A percentile compares a stretch with the other conserved stretches of the same genome.
Conservation (phyloP, 345 rosid genomes). For the Populus simonii region DNA sequence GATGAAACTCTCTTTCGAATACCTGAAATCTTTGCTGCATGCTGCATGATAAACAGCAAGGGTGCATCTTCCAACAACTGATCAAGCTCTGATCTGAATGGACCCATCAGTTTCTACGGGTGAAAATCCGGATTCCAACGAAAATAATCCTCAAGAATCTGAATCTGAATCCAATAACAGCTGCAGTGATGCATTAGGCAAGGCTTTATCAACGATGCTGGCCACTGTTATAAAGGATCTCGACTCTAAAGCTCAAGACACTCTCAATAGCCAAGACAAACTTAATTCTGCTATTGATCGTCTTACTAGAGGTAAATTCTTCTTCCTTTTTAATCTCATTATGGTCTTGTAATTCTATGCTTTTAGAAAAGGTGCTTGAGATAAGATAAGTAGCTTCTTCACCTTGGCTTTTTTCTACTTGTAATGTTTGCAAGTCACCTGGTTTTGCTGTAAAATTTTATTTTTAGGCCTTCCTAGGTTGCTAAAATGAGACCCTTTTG, state of each 20-base stretch:
- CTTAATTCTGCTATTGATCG: slow-evolving; percentile 67
- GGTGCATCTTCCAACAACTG: slow-evolving; percentile 84
- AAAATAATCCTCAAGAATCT: background rate
- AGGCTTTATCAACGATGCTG: slow-evolving; percentile 55
- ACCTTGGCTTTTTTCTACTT: background rate
- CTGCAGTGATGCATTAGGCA: slow-evolving; percentile 47
- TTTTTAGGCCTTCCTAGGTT: background rate
- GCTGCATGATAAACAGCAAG: slow-evolving; percentile 66
- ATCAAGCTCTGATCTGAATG: slow-evolving; percentile 62
- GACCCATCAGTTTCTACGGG: background rate
- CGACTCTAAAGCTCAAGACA: slow-evolving; percentile 55
- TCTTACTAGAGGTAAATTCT: slow-evolving; percentile 53
- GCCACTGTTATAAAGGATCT: slow-evolving; percentile 55
- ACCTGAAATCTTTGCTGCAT: slow-evolving; percentile 67
- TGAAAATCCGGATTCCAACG: background rate
- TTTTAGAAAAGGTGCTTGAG: background rate
- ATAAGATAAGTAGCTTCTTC: background rate
- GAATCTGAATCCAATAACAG: background rate
- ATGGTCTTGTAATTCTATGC: background rate
- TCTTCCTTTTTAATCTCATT: background rate
- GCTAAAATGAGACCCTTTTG: background rate
- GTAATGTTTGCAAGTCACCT: background rate
- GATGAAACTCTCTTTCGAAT: slow-evolving; percentile 72
- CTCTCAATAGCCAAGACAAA: slow-evolving; percentile 58
- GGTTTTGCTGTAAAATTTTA: background rate